Base-by-base conservation (phyloP, 225 moss, liverwort and hornwort genomes). In the Thuidium tamariscinum region DNA sequence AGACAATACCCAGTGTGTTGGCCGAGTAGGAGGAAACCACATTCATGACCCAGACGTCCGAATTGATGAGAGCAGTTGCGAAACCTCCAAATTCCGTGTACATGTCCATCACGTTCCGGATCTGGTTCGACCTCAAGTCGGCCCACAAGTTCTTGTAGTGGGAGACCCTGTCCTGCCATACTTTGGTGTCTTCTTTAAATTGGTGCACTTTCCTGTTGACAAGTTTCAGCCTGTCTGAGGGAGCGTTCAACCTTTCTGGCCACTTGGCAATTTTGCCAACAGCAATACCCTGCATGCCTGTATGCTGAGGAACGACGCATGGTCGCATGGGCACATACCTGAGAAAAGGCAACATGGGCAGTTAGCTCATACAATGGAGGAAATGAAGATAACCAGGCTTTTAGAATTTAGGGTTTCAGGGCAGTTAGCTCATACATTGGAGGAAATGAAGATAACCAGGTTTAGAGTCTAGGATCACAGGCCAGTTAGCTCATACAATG, bases 291-390 rank as follows among this genome's bases (percentile, higher is more conserved):
- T 93, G 86, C 80, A 92, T 90, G 5, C 89, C 87, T 30, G 84
- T 78, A 4, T 93, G 87, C 80, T 95, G 95, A 41, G 96, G 98
- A 74, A 98, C 98, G 78, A 96, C 93, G 76, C 98, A 98, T 18
- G 98, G 94, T 74, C 98, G 92, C 98, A 98, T 95, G 32, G 96
- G 96, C 66, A 95, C 93, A 85, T 97, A 97, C 97, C 97, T 97
- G 87, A 42, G 37, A 70, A 59, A 6, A 79, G 48, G 61, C 23
- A 88, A 46, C 26, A 41, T 44, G 32, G 54, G 66, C 30, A 69
- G 36, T 75, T 34, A 81, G 52, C 64, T 84, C 82, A 32, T 46
- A 41, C 13, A 20, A 42, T 21, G 32, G 7, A 32, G 74, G 34
- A 55, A 29, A 77, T 37, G 46, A 57, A 65, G 59, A 65, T 23